Conservation (phyloP, 768 basidiomycete genomes). For the Russula olivacea region DNA sequence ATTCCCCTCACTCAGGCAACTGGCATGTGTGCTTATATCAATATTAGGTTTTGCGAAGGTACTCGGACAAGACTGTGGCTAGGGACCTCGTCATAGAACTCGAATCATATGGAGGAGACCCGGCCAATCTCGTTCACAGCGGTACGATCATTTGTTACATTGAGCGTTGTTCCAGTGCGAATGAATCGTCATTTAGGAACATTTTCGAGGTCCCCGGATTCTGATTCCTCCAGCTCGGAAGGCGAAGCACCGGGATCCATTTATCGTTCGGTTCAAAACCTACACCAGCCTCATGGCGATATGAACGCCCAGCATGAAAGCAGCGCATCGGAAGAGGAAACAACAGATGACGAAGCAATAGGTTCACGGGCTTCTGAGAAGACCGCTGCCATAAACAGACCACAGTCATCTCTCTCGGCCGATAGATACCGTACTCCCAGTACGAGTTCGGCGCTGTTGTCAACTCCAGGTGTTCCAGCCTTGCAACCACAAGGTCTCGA, state of each 20-base stretch:
- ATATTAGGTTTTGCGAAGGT: constrained; percentile 64
- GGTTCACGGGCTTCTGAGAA: constrained; percentile 27
- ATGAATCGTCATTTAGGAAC: constrained; percentile 29
- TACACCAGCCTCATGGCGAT: constrained; percentile 16
- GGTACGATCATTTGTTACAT: constrained; percentile 38
- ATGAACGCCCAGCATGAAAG: constrained; percentile 25
- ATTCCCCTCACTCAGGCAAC: constrained; percentile 13
- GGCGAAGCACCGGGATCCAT: constrained; percentile 28
- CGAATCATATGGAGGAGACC: constrained; percentile 67
- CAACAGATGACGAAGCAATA: constrained; percentile 23
- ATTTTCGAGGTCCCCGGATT: constrained; percentile 45
- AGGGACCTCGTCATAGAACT: constrained; percentile 70
- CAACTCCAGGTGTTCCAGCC: constrained; percentile 48
- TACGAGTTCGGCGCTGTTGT: constrained; percentile 53
- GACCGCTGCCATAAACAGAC: constrained; percentile 39
- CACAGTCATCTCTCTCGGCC: constrained; percentile 73
- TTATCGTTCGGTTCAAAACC: constrained; percentile 20
- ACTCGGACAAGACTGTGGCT: constrained; percentile 78
- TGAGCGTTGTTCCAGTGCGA: neutral
- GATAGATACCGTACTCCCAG: constrained; percentile 75
- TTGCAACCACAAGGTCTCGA: constrained; percentile 67
- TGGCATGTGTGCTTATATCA: neutral
- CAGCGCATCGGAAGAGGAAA: constrained; percentile 22
- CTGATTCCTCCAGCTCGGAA: constrained; percentile 60
- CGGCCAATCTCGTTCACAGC: constrained; percentile 57